Conservation (phyloP, 208 protist genomes). For the Trypanosomatidae sp. region DNA sequence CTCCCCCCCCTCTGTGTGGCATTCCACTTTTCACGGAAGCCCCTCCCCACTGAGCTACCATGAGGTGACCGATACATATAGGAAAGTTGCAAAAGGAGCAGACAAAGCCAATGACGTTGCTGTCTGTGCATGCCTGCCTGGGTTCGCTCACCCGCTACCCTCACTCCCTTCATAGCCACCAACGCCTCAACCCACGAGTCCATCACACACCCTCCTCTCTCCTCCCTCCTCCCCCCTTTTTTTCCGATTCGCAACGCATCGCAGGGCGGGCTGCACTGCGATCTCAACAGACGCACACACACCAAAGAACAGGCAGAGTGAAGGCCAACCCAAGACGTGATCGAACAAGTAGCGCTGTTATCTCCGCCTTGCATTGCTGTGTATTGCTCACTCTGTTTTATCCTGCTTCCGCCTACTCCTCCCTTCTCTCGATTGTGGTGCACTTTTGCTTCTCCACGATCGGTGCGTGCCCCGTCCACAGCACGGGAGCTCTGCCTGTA, state of each 20-base stretch:
- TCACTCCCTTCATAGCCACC: neutral
- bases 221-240: neutral
- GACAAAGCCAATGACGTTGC: neutral
- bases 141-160: neutral
- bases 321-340: neutral
- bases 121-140: neutral
- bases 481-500: neutral
- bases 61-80: neutral
- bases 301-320: neutral
- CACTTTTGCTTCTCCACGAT: neutral
- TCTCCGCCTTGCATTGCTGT: neutral
- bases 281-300: neutral
- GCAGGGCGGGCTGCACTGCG: neutral
- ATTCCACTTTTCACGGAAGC: neutral
- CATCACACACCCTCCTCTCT: neutral
- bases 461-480: neutral
- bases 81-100: neutral
- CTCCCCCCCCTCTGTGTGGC: neutral
- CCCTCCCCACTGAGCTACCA: neutral
- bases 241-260: neutral
- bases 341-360: neutral
- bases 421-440: constrained; percentile 1
- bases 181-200: neutral
- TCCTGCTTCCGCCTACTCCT: neutral
- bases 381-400: neutral